These are phyloP conservation scores for Colletotrichum magnum DNA, from an alignment of 2,329 filamentous ascomycete species.

Conservation along the genomic window DNA sequence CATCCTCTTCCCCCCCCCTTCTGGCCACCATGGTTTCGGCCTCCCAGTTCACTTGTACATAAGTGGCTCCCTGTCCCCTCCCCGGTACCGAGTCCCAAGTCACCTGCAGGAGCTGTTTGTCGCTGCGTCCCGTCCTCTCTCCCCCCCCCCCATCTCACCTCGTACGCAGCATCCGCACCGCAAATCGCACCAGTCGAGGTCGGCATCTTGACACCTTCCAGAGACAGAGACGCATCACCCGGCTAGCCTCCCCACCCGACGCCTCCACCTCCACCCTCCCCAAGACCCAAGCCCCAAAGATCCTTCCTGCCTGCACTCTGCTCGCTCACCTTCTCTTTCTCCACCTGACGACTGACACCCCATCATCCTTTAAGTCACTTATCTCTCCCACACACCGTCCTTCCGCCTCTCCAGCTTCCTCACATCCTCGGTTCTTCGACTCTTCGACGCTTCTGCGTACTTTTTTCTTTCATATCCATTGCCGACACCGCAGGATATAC, in stretches of 20 bases:
- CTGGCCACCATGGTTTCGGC: constrained; percentile 33
- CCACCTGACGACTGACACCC: constrained; percentile 36
- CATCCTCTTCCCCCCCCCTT: constrained; percentile 1
- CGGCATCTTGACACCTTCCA: constrained; percentile 32
- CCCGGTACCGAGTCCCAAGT: constrained; percentile 14
- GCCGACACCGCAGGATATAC: constrained; percentile 61
- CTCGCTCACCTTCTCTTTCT: constrained; percentile 37
- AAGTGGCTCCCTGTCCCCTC: constrained; percentile 32
- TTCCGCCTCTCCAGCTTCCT: constrained; percentile 18
- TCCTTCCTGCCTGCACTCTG: constrained; percentile 40
- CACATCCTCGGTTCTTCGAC: constrained; percentile 10
- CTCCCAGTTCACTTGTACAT: constrained; percentile 27
- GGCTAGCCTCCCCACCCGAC: constrained; percentile 30
- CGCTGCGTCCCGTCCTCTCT: constrained; percentile 1
- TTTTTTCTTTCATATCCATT: constrained; percentile 35
- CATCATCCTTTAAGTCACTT: constrained; percentile 37
- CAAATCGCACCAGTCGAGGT: constrained; percentile 21
- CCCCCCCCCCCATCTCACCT: constrained; percentile 8
- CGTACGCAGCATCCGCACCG: constrained; percentile 22
- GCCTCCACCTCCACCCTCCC: constrained; percentile 35
- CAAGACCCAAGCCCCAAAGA: constrained; percentile 17
- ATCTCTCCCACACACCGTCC: constrained; percentile 32
- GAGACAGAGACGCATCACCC: constrained; percentile 39
- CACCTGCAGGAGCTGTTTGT: constrained; percentile 37
- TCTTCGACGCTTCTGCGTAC: constrained; percentile 16